Base-by-base conservation (phyloP, 805 yeast genomes). In the Yarrowia yakushimensis region DNA sequence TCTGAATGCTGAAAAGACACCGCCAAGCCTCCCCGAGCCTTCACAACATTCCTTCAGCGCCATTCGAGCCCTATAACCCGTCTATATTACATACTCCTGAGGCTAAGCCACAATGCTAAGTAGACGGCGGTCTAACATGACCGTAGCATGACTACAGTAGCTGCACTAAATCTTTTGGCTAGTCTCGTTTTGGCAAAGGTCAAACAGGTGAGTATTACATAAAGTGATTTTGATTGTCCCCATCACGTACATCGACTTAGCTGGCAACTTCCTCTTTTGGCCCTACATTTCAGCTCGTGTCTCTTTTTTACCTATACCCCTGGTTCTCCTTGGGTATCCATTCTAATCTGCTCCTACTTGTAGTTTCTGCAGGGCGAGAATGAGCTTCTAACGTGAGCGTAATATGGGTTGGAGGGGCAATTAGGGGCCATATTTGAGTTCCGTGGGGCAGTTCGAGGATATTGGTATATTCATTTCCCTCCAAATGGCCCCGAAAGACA, bases 71-170 rank as follows among this genome's bases (percentile, higher is more conserved):
- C 20, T 34, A n/a, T 34, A 18, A 1, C 41, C 23, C 41, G 15
- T 18, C 22, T 23, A 33, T 33, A 33, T 31, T 15, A n/a, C 37
- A 10, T 13, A n/a, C 33, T 43, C 33, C 28, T 5, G 34, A 45
- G 52, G 52, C 52, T 45, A 45, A 45, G 52, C 52, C 52, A 45
- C 52, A 28, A 42, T 27, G 34, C 50, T 34, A 43, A 43, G 31
- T 43, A 39, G 12, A 45, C 36, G 36, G 18, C 25, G 36, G 13
- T 28, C 27, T 45, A 45, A 36, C 52, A 45, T 30, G 36, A 30
- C 52, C 52, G 30, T 45, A 28, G 52, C 52, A 28, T 30, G 27
- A 45, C 23, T 45, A n/a, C n/a, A n/a, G n/a, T n/a, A 45, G 34
- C 12, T 27, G 20, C 33, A 10, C 34, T 27, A 43, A 17, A 28